Evolutionary conservation across 257 asterid genomes (phyloP).

Genomic region (Capsicum baccatum): DNA sequence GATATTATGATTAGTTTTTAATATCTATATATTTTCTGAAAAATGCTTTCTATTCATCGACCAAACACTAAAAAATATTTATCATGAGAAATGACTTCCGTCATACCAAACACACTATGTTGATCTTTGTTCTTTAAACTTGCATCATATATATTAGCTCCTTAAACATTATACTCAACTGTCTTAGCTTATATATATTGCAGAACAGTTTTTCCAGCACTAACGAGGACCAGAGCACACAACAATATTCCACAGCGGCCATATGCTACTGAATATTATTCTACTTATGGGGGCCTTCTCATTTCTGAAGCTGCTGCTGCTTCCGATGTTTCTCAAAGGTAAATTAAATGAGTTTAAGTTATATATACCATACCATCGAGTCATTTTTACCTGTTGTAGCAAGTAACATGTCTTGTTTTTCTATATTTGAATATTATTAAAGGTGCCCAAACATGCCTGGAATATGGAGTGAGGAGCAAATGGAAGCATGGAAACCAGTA

Average conservation of each 20-base stretch:
- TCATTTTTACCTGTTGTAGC: no score
- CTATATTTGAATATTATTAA: background rate
- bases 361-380: no score
- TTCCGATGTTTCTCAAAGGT: slow-evolving; percentile 34
- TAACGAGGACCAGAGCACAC: slow-evolving; percentile 44
- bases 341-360: no score
- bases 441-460: slow-evolving; percentile 47
- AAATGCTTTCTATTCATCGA: background rate
- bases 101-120: no score
- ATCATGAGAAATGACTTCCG: no score
- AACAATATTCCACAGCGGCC: slow-evolving; percentile 42
- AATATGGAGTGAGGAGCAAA: slow-evolving; percentile 43
- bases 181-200: background rate
- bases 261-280: slow-evolving; percentile 42
- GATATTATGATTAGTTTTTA: no score
- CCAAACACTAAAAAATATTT: no score
- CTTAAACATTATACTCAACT: no score
- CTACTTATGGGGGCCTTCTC: slow-evolving; percentile 45
- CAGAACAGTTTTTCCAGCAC: slow-evolving; percentile 48
- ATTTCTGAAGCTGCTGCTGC: slow-evolving; percentile 52
- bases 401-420: no score
- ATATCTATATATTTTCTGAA: no score
- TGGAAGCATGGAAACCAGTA: slow-evolving; percentile 23
- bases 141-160: no score
- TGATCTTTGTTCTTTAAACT: no score